Evolutionary conservation across 116 monocot species (phyloP).

Genomic region (Thalassia testudinum): DNA sequence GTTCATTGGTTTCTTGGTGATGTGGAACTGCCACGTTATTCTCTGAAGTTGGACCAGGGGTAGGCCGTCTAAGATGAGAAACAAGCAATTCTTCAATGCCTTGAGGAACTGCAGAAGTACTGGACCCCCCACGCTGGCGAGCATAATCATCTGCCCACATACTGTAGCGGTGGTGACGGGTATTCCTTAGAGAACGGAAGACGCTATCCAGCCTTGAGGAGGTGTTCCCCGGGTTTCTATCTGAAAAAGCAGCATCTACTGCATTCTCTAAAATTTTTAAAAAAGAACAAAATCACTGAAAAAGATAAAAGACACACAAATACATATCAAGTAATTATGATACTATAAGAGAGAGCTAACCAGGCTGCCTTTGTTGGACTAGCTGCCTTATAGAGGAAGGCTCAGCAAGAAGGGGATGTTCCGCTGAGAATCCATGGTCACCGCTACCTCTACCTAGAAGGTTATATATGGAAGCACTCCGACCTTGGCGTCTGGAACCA

Average conservation of each 20-base stretch:
- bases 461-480: conserved; percentile 78
- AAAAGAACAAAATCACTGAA: not conserved
- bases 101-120: conserved; percentile 52
- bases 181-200: conserved; percentile 63
- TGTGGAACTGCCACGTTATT: conserved; percentile 18
- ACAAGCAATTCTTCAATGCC: conserved; percentile 85
- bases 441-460: conserved; percentile 55
- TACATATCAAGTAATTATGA: not conserved
- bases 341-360: conserved; percentile 14
- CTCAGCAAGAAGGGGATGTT: conserved; percentile 75
- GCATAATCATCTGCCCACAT: conserved; percentile 95
- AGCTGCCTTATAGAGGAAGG: conserved; percentile 48
- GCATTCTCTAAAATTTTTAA: conserved; percentile 39
- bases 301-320: not conserved
- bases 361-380: conserved; percentile 56
- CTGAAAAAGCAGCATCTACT: conserved; percentile 78
- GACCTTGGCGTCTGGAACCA: conserved; percentile 66
- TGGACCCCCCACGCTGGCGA: conserved; percentile 45
- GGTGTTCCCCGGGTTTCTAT: conserved; percentile 53
- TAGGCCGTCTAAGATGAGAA: conserved; percentile 73
- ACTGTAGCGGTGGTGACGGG: conserved; percentile 69
- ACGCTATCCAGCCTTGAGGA: conserved; percentile 82
- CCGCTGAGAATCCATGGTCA: conserved; percentile 45
- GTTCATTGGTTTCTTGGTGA: conserved; percentile 32
- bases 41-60: conserved; percentile 35